Evolutionary conservation across 192 early-diverging fungal genomes (phyloP), one percentile per base, ranked within the genome.

Genomic region (Coemansia sp.): DNA sequence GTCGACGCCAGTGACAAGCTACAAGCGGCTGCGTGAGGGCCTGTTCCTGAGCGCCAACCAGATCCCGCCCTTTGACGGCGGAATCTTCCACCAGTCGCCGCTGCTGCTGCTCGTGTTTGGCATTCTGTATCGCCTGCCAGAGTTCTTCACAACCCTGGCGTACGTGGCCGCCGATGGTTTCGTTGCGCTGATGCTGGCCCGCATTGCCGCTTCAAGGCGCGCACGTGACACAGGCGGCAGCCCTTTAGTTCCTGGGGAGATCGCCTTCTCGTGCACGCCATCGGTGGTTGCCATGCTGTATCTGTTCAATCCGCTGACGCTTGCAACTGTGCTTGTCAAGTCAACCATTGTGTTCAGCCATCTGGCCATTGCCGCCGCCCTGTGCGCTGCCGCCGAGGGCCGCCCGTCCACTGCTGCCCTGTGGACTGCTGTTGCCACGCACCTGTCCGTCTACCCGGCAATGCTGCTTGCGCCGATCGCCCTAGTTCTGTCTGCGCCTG

Each of bases 21-120:
- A 86, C 75, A 94, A 92, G 68, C 84, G 93, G 71, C 67, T 97
- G 25, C 82, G 85, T 8, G 97, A 97, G 76, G 97, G 95, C 33
- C 71, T 95, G 32, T 89, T 86, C 78, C 82, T 97, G 34, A 91
- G 85, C 64, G 63, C 82, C 17, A 83, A 89, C 62, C 87, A 85
- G 40, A 85, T 96, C 0, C 85, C 90, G 22, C 92, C 93, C 6
- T 97, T 93, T 73, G 91, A 95, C 62, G 94, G 93, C 25, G 92
- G 90, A 43, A 82, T 92, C 17, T 93, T 90, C 69, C 93, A 96
- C 74, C 95, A 95, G 81, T 93, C 91, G 7, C 94, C 93, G 29
- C 73, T 95, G 8, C 70, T 96, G 25, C 86, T 94, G 19, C 81
- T 84, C 11, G 74, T 92, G 11, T 96, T 96, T 57, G 78, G 84